Evolutionary conservation across 2,329 filamentous ascomycete genomes (phyloP), one percentile per base, ranked within the genome.

Genomic region (Hymenoscyphus fraxineus): DNA sequence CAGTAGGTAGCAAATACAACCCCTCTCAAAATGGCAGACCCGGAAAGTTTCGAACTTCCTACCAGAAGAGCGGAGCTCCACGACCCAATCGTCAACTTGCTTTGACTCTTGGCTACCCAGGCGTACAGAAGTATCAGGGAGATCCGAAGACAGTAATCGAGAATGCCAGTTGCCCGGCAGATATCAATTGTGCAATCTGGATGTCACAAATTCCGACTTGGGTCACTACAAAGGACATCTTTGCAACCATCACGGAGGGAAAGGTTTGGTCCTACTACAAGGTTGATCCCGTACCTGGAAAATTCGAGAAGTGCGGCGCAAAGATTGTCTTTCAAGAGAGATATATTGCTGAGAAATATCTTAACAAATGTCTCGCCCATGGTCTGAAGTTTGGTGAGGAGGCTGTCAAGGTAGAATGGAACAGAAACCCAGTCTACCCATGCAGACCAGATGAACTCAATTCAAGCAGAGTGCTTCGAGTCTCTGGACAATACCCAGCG

Each of bases 291-390:
- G 40, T 47, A 2, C 15, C 19, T 16, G 38, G 16, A 39, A 32
- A 12, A 32, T 31, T 35, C 31, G 10, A 13, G 6, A 54, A 39
- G 4, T 56, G 47, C 2, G 68, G 65, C 12, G 63, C 63, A 2
- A 59, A 64, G 13, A 44, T 68, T 15, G 62, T 59, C 16, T 71
- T 70, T 41, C 39, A 64, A 5, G 63, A 60, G 6, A 57, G 63
- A 4, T 56, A 31, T 5, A 61, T 59, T 7, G 69, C 66, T n/a
- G 61, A 63, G 32, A n/a, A 40, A 0, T 67, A 63, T 10, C n/a
- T 62, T 1, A 9, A 58, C 1, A 58, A 58, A n/a, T 35, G 16
- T 44, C n/a, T 7, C 60, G 40, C 16, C 12, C 19, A 16, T 16
- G 54, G 39, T 1, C 9, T 47, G 9, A 16, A 27, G 7, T 44